phyloP scores from a whole-genome alignment of 1,139 yeast species.

The Debaryomyces sp. region DNA sequence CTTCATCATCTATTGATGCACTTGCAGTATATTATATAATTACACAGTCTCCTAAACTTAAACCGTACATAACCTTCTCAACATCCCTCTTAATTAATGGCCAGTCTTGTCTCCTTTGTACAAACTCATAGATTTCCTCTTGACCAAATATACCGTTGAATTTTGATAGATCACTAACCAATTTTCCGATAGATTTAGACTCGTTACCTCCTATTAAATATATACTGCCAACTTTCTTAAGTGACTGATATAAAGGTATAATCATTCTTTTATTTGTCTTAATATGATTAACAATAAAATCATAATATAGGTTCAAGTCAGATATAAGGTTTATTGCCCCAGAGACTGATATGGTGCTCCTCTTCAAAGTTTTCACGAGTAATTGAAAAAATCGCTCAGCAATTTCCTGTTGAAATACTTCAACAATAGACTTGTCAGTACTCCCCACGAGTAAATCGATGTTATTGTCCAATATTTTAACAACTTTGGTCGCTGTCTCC shows the following conservation, averaged over 20 bases:
- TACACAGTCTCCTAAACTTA: constrained; percentile 69
- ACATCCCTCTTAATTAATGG: constrained; percentile 70
- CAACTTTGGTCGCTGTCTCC: constrained; percentile 64
- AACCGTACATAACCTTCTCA: constrained; percentile 93
- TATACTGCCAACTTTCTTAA: constrained; percentile 82
- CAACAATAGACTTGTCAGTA: constrained; percentile 85
- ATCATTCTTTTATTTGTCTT: constrained; percentile 65
- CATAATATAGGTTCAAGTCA: constrained; percentile 75
- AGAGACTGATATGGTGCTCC: constrained; percentile 68
- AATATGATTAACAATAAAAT: constrained; percentile 62
- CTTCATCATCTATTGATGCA: neutral
- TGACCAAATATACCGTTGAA: constrained; percentile 90
- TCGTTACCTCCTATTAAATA: constrained; percentile 76
- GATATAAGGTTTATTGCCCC: constrained; percentile 83
- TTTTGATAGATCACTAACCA: constrained; percentile 80
- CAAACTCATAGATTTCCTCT: constrained; percentile 92
- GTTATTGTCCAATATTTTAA: constrained; percentile 69
- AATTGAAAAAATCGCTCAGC: constrained; percentile 83
- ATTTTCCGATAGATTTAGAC: constrained; percentile 81
- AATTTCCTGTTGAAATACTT: constrained; percentile 91
- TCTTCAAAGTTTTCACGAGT: constrained; percentile 71
- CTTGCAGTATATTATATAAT: neutral
- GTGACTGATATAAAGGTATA: constrained; percentile 74
- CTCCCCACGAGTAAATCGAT: constrained; percentile 76
- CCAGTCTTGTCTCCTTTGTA: constrained; percentile 90